A percentile compares a stretch with the other conserved stretches of the same genome.
Evolutionary conservation across 208 protist genomes (phyloP).

Genomic region (Acanthamoeba castellanii): DNA sequence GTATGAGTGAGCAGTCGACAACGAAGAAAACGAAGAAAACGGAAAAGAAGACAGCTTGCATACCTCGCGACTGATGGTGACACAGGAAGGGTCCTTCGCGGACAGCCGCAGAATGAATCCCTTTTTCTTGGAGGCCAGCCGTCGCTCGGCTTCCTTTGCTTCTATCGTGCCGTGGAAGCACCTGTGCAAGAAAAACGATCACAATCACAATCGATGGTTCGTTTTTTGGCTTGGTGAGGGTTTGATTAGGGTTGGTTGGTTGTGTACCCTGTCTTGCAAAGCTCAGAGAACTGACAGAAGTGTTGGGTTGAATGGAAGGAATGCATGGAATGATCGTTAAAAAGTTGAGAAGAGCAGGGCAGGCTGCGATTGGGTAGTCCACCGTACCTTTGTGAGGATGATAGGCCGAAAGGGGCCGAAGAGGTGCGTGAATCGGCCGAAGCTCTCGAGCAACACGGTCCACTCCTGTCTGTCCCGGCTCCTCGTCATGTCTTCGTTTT

Average conservation of each 20-base stretch:
- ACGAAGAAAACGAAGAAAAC: too few species aligned
- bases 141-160: slow-evolving; percentile 32
- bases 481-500: background rate
- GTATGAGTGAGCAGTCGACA: too few species aligned
- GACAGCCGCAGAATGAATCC: slow-evolving; percentile 46
- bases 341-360: background rate
- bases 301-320: background rate
- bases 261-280: slow-evolving; percentile 6
- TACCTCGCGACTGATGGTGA: slow-evolving; percentile 64
- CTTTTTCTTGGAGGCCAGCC: background rate
- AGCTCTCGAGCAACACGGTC: background rate
- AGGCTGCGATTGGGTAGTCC: background rate
- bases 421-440: background rate
- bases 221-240: too few species aligned
- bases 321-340: background rate
- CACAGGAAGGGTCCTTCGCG: background rate
- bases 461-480: background rate
- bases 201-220: background rate
- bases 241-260: too few species aligned
- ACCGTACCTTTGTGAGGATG: background rate
- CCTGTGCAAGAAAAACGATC: background rate
- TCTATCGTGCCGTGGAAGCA: slow-evolving; percentile 33
- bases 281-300: background rate
- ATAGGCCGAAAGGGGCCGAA: background rate
- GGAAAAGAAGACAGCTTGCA: too few species aligned